Conservation (phyloP, 2,329 filamentous ascomycete genomes). For the Nemania abortiva region DNA sequence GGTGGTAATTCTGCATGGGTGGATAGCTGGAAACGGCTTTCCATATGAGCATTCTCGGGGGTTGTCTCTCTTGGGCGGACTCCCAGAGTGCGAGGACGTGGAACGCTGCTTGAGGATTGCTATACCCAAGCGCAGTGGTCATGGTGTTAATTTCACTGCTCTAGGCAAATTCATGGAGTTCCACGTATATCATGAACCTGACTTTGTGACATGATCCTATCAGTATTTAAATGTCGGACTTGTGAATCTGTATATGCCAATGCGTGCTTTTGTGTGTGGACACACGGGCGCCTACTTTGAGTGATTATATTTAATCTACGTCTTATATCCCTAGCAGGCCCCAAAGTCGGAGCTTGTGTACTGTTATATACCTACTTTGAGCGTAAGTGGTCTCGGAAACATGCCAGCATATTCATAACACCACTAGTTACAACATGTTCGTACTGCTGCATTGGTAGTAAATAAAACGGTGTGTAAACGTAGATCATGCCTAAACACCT, state of each 20-base stretch:
- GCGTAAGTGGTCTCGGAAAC: no score
- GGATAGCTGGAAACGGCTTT: slow-evolving; percentile 70
- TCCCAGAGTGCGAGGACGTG: slow-evolving; percentile 69
- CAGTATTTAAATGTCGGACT: not conserved
- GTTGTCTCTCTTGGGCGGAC: slow-evolving; percentile 46
- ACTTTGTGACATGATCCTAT: slow-evolving; percentile 16
- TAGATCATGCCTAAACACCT: not conserved
- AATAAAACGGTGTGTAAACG: not conserved
- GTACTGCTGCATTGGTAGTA: not conserved
- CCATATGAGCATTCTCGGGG: slow-evolving; percentile 64
- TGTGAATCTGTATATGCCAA: not conserved
- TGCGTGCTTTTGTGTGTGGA: not conserved
- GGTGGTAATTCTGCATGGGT: slow-evolving; percentile 62
- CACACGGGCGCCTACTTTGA: not conserved
- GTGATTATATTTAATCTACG: not conserved
- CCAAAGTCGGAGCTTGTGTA: not conserved
- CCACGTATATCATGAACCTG: slow-evolving; percentile 52
- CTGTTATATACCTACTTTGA: not conserved
- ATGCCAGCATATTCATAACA: not conserved
- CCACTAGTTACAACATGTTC: not conserved
- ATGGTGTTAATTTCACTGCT: slow-evolving; percentile 62
- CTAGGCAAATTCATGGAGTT: slow-evolving; percentile 73
- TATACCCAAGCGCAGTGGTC: slow-evolving; percentile 67
- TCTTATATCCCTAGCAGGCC: not conserved
- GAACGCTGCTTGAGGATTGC: slow-evolving; percentile 73